Conservation (phyloP, 352 stramenopile genomes). For the Phytophthora parvispora region DNA sequence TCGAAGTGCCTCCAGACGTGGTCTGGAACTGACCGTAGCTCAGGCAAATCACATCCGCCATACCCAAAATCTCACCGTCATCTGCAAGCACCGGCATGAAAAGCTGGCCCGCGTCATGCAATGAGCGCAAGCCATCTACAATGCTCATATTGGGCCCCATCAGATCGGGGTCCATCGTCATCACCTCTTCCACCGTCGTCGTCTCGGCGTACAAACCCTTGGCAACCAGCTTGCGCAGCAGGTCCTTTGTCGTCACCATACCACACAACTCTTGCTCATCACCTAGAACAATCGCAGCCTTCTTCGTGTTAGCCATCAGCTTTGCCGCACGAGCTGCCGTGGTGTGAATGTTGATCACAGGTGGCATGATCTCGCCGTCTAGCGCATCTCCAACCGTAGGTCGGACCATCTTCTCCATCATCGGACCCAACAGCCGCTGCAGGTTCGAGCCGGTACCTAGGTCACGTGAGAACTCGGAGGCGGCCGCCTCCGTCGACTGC, state of each 20-base stretch:
- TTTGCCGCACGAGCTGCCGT: slow-evolving; percentile 79
- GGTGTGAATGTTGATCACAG: slow-evolving; percentile 80
- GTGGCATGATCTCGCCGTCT: slow-evolving; percentile 84
- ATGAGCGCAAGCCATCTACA: slow-evolving; percentile 84
- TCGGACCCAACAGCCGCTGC: slow-evolving; percentile 80
- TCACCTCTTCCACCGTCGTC: slow-evolving; percentile 86
- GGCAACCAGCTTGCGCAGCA: slow-evolving; percentile 88
- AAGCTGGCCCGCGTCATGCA: slow-evolving; percentile 87
- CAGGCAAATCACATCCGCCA: slow-evolving; percentile 90
- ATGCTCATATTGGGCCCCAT: slow-evolving; percentile 84
- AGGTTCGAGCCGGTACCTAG: slow-evolving; percentile 74
- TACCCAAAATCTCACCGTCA: slow-evolving; percentile 84
- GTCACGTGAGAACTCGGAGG: slow-evolving; percentile 85
- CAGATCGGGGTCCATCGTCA: slow-evolving; percentile 86
- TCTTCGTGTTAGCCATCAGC: slow-evolving; percentile 89
- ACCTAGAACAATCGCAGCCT: slow-evolving; percentile 85
- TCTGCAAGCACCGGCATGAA: slow-evolving; percentile 89
- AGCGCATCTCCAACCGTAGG: slow-evolving; percentile 86
- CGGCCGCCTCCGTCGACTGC: slow-evolving; percentile 83
- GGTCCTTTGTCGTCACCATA: slow-evolving; percentile 89
- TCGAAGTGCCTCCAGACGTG: slow-evolving; percentile 71
- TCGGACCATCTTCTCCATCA: slow-evolving; percentile 93
- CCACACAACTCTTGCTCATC: slow-evolving; percentile 74
- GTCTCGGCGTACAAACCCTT: slow-evolving; percentile 82
- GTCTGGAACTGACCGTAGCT: slow-evolving; percentile 92